A percentile compares a stretch with the other conserved stretches of the same genome.
Evolutionary conservation across 805 yeast species (phyloP).

Genomic region (Clavispora asparagi): DNA sequence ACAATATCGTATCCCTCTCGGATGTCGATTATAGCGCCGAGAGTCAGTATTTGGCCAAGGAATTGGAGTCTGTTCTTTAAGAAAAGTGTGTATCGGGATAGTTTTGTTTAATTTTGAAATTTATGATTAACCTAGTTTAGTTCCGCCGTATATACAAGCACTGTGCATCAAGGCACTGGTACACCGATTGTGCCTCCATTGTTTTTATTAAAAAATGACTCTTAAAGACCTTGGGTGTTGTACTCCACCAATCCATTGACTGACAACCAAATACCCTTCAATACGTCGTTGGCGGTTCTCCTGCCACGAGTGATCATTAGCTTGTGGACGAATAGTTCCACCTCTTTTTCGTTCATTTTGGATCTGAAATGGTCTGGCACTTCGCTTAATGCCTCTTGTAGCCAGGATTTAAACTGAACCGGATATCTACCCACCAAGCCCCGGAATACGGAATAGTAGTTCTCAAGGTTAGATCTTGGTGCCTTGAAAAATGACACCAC

Average conservation of each 20-base stretch:
- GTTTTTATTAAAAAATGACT: neutral
- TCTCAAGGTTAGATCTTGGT: slow-evolving; percentile 57
- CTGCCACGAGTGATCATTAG: slow-evolving; percentile 61
- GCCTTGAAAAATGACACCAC: slow-evolving; percentile 33
- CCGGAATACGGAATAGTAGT: slow-evolving; percentile 49
- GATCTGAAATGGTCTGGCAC: neutral
- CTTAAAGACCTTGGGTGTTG: slow-evolving; percentile 2
- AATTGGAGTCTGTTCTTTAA: slow-evolving; percentile 21
- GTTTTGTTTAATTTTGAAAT: slow-evolving; percentile 1
- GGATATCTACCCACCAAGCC: slow-evolving; percentile 44
- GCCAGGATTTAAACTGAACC: slow-evolving; percentile 33
- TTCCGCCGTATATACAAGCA: no score
- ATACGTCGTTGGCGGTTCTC: slow-evolving; percentile 51
- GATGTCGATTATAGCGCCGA: slow-evolving; percentile 55
- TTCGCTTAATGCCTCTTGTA: slow-evolving; percentile 3
- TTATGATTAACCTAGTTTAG: neutral
- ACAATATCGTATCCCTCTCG: slow-evolving; percentile 53
- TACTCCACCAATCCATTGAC: slow-evolving; percentile 51
- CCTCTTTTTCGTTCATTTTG: slow-evolving; percentile 28
- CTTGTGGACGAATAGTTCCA: slow-evolving; percentile 44
- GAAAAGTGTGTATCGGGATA: neutral
- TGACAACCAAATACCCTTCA: slow-evolving; percentile 62
- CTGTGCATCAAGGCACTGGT: no score
- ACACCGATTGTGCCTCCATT: no score
- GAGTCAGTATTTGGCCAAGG: slow-evolving; percentile 49